These are phyloP conservation scores for Wickerhamiella sergipiensis DNA, from an alignment of 805 yeast species.

Conservation along the genomic window DNA sequence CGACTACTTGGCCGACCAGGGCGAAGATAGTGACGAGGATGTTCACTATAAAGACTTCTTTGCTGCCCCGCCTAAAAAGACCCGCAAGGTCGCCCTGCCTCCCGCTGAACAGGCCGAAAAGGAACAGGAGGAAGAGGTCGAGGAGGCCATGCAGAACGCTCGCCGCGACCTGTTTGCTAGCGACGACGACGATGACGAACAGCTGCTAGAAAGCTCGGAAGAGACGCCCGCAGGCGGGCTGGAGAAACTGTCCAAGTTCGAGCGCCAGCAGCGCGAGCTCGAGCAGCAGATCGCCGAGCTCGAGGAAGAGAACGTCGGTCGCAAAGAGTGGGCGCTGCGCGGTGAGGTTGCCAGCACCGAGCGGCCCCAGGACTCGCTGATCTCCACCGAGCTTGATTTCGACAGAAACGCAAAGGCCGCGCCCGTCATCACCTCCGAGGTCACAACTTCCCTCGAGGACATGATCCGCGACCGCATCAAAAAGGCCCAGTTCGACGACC, in stretches of 20 bases:
- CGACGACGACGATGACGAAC: conserved; percentile 43
- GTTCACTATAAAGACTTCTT: conserved; percentile 29
- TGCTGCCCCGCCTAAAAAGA: conserved; percentile 23
- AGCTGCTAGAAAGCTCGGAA: conserved; percentile 38
- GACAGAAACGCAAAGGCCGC: conserved; percentile 93
- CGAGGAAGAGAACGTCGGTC: conserved; percentile 80
- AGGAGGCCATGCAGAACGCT: conserved; percentile 21
- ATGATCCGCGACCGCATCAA: conserved; percentile 71
- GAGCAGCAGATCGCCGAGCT: conserved; percentile 64
- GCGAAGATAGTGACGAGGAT: conserved; percentile 34
- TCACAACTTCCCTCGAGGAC: conserved; percentile 78
- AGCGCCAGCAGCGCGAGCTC: conserved; percentile 65
- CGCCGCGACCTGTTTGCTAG: conserved; percentile 29
- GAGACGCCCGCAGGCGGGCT: conserved; percentile 23
- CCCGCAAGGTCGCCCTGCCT: conserved; percentile 1
- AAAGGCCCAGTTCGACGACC: conserved; percentile 66
- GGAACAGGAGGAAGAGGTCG: conserved; percentile 16
- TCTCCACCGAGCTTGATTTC: conserved; percentile 66
- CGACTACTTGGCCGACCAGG: conserved; percentile 31
- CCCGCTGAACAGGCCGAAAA: conserved; percentile 3
- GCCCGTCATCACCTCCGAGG: conserved; percentile 82
- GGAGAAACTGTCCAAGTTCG: conserved; percentile 54
- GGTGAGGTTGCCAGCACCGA: conserved; percentile 80
- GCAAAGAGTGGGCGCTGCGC: conserved; percentile 84
- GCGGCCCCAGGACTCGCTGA: conserved; percentile 71